Base-by-base conservation (phyloP, 371 early-diverging fungal species). In the Actinomortierella wolfii region DNA sequence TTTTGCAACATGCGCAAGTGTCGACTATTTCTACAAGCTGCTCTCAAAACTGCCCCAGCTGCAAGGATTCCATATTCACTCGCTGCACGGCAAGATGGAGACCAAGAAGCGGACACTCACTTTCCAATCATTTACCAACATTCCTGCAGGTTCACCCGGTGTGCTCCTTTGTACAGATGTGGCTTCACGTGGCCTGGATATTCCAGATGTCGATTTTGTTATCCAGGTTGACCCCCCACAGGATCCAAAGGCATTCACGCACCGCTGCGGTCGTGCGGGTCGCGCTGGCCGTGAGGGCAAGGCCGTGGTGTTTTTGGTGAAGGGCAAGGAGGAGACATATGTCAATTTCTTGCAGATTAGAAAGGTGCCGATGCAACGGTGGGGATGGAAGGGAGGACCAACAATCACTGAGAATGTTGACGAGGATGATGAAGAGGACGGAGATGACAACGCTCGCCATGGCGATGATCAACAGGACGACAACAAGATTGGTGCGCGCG, bases 201-300 rank as follows among this genome's bases (percentile, higher is more conserved):
- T 99, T 53, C 94, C 97, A 1, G 93, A 96, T 79, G 94, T 99
- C 2, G 99, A 98, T 61, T 87, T 86, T 67, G 96, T 99, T 4
- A 83, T 99, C 26, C 99, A 99, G 71, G 89, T 91, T 49, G 98
- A 98, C 57, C 90, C 97, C 21, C 98, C 99, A 1, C 94, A 94
- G 57, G 99, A 99, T 58, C 97, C 97, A 9, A 94, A 94, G 75
- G 90, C 89, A 14, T 98, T 99, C 75, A 84, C 96, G 0, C 99
- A 99, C 83, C 85, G 99, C n/a, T 97, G 97, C 73, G 99, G 99
- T 7, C 86, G 99, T 60, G 96, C 99, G 0, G 99, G 96, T 6
- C 83, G 99, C 50, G 90, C 91, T 11, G 99, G 98, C 1, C 82
- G 92, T 24, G 77, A 82, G 25, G 99, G 99, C 13, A 84, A 83